These are phyloP conservation scores for Senna tora DNA, from an alignment of 306 rosid species.

Conservation along the genomic window DNA sequence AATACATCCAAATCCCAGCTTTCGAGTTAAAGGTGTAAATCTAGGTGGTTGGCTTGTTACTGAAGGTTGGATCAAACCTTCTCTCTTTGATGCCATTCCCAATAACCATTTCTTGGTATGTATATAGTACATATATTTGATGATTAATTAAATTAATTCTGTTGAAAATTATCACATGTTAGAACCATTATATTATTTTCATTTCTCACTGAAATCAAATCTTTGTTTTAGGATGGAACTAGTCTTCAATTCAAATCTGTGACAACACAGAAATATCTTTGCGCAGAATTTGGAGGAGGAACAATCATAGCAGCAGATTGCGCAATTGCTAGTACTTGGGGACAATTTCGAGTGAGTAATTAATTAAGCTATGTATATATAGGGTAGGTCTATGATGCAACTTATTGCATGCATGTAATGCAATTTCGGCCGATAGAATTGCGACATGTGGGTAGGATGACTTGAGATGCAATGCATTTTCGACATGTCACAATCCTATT, in stretches of 20 bases:
- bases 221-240: conserved; percentile 64
- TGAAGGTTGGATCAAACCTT: conserved; percentile 91
- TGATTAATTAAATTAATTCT: neutral
- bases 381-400: no score
- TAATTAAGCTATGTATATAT: no score
- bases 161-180: neutral
- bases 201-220: neutral
- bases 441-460: no score
- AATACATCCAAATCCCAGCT: neutral
- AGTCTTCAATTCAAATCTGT: conserved; percentile 68
- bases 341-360: conserved; percentile 54
- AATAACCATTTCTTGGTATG: conserved; percentile 73
- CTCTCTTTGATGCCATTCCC: conserved; percentile 76
- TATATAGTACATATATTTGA: conserved; percentile 18
- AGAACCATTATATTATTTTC: neutral
- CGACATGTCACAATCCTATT: no score
- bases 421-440: no score
- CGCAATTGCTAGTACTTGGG: conserved; percentile 66
- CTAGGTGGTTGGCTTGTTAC: conserved; percentile 85
- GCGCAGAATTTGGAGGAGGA: conserved; percentile 77
- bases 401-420: no score
- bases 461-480: no score
- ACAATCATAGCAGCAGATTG: conserved; percentile 68
- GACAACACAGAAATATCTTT: conserved; percentile 55
- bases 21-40: conserved; percentile 59